These are phyloP conservation scores for Arthroderma uncinatum DNA, from an alignment of 2,329 filamentous ascomycete species.

Conservation along the genomic window DNA sequence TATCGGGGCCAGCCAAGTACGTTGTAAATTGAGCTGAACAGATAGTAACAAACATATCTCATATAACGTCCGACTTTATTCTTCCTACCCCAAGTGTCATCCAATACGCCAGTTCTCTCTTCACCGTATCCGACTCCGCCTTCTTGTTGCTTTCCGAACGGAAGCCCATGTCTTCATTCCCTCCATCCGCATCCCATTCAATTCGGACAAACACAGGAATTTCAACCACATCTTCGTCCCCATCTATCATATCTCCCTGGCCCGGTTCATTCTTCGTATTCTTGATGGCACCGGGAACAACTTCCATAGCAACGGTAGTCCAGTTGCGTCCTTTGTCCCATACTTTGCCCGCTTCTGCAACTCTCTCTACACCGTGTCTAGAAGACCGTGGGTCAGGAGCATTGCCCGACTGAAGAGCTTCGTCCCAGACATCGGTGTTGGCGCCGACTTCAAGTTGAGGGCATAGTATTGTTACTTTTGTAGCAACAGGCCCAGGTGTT, in stretches of 20 bases:
- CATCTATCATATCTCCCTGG: slow-evolving; percentile 50
- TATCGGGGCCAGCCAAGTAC: background rate
- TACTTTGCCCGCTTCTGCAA: slow-evolving; percentile 82
- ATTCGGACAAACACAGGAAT: slow-evolving; percentile 88
- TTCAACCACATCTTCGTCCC: slow-evolving; percentile 59
- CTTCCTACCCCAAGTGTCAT: slow-evolving; percentile 79
- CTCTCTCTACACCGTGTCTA: slow-evolving; percentile 35
- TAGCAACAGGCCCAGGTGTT: slow-evolving; percentile 65
- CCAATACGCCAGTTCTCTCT: slow-evolving; percentile 89
- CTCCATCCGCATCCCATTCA: slow-evolving; percentile 67
- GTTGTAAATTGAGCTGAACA: background rate
- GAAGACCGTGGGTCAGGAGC: slow-evolving; percentile 34
- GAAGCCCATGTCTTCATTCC: slow-evolving; percentile 27
- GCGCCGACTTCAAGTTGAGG: slow-evolving; percentile 90
- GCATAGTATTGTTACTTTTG: slow-evolving; percentile 81
- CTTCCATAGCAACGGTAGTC: slow-evolving; percentile 86
- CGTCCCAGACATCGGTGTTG: slow-evolving; percentile 89
- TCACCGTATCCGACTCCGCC: slow-evolving; percentile 56
- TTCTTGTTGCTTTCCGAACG: slow-evolving; percentile 21
- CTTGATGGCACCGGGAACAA: slow-evolving; percentile 51
- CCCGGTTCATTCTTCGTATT: slow-evolving; percentile 30
- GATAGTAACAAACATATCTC: background rate
- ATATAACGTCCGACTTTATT: slow-evolving; percentile 41
- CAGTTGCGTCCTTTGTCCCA: slow-evolving; percentile 91
- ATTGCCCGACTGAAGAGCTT: slow-evolving; percentile 56